Conservation (phyloP, 78 protist genomes). For the Planoprotostelium fungivorum region DNA sequence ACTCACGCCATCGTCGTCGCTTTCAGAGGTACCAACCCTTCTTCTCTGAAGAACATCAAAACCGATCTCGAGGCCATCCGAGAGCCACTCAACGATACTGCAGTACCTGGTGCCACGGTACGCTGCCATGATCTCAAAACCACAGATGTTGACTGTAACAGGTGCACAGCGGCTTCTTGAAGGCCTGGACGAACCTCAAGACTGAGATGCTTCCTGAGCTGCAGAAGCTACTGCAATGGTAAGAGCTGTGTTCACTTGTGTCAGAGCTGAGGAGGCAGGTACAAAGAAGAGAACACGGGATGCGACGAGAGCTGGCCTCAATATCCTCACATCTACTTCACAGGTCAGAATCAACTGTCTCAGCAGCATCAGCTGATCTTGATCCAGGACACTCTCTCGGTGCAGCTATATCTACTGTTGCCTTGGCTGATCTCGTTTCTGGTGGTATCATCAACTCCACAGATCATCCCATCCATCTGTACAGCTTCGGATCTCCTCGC, state of each 20-base stretch:
- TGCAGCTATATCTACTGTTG: not conserved
- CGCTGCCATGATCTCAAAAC: not conserved
- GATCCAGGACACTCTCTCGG: not conserved
- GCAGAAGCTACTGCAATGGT: not conserved
- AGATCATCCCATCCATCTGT: not conserved
- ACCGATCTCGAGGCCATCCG: not conserved
- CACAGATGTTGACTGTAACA: not conserved
- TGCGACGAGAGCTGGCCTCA: not conserved
- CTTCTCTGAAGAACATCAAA: not conserved
- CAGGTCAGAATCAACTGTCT: not conserved
- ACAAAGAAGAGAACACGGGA: not conserved
- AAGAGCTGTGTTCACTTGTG: not conserved
- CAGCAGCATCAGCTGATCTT: not conserved
- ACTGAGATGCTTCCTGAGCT: not conserved
- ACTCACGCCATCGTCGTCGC: not conserved
- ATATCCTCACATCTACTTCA: not conserved
- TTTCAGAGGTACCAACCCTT: not conserved
- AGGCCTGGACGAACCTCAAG: not conserved
- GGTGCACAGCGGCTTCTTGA: not conserved
- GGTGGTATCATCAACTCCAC: not conserved
- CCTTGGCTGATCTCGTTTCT: not conserved
- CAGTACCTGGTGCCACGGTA: not conserved
- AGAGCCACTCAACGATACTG: not conserved
- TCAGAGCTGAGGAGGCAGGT: too few species aligned
- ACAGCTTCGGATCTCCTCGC: not conserved